phyloP scores from a whole-genome alignment of 257 asterid species.

The Fraxinus cuspidata region DNA sequence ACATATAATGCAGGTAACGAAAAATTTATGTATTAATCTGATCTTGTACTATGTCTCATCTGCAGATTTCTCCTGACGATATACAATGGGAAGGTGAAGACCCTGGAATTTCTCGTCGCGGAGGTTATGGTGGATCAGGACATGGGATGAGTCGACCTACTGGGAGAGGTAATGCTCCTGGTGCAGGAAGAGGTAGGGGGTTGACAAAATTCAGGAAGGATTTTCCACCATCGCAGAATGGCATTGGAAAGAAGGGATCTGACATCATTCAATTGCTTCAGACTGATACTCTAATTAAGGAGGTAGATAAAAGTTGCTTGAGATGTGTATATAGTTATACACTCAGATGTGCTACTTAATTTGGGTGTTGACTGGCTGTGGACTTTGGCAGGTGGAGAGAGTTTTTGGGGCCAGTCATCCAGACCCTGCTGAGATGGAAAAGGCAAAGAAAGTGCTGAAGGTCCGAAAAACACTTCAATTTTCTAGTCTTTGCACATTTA shows the following conservation, averaged over 20 bases:
- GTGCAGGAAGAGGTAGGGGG: slow-evolving; percentile 66
- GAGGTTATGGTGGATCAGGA: slow-evolving; percentile 47
- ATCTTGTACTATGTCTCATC: slow-evolving; percentile 1
- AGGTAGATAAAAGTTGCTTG: slow-evolving; percentile 39
- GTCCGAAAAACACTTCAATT: slow-evolving; percentile 26
- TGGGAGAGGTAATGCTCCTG: slow-evolving; percentile 42
- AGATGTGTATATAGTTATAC: not conserved
- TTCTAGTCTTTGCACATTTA: not conserved
- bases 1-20: not conserved
- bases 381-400: slow-evolving; percentile 62
- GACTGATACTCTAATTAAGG: slow-evolving; percentile 64
- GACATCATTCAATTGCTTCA: slow-evolving; percentile 63
- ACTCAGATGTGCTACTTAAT: not conserved
- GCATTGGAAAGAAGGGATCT: slow-evolving; percentile 52
- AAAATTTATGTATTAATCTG: not conserved
- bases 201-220: slow-evolving; percentile 44
- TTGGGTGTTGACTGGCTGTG: slow-evolving; percentile 10
- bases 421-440: slow-evolving; percentile 61
- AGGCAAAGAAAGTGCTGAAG: slow-evolving; percentile 64
- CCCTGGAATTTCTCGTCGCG: slow-evolving; percentile 47
- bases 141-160: slow-evolving; percentile 42
- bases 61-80: slow-evolving; percentile 59
- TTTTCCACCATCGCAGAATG: slow-evolving; percentile 57
- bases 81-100: slow-evolving; percentile 63
- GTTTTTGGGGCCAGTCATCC: slow-evolving; percentile 53